A percentile compares a stretch with the other conserved stretches of the same genome.
Evolutionary conservation across 2,329 filamentous ascomycete species (phyloP).

Genomic region (Pezicula neosporulosa): DNA sequence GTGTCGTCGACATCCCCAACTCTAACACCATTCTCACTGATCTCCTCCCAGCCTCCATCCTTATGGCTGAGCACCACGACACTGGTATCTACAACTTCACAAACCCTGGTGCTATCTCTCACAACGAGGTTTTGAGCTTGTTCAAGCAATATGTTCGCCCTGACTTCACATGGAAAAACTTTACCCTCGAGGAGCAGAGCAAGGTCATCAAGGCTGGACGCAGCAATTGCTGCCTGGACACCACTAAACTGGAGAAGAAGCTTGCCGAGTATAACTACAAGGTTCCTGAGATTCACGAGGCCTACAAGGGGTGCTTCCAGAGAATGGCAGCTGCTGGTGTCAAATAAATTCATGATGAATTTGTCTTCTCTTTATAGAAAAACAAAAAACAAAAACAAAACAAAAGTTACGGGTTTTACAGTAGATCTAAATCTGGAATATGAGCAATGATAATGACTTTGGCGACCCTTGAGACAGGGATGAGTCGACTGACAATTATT

Average conservation of each 20-base stretch:
- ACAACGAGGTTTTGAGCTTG: slow-evolving; percentile 62
- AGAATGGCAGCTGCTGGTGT: slow-evolving; percentile 56
- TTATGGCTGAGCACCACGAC: slow-evolving; percentile 58
- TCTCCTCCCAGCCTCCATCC: slow-evolving; percentile 57
- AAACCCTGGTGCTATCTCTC: slow-evolving; percentile 67
- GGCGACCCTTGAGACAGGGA: too few species aligned
- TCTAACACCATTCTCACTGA: slow-evolving; percentile 65
- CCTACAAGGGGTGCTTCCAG: slow-evolving; percentile 59
- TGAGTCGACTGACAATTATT: neutral
- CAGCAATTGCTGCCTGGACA: slow-evolving; percentile 64
- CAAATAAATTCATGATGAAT: slow-evolving; percentile 32
- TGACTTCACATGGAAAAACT: slow-evolving; percentile 60
- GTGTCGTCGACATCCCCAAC: slow-evolving; percentile 65
- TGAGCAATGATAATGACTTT: neutral
- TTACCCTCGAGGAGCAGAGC: slow-evolving; percentile 61
- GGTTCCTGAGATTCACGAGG: slow-evolving; percentile 59
- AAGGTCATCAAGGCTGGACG: slow-evolving; percentile 65
- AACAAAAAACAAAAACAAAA: too few species aligned
- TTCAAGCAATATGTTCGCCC: slow-evolving; percentile 63
- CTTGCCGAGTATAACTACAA: slow-evolving; percentile 55
- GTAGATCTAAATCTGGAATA: neutral
- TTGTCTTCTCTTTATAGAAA: neutral
- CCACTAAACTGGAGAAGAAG: slow-evolving; percentile 57
- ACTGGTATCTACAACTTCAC: slow-evolving; percentile 68
- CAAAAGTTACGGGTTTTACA: neutral